Percentiles rank a stretch among this genome's conserved stretches.
phyloP scores from a whole-genome alignment of 1,139 yeast genomes.

The Yamadazyma pseudoaaseri region DNA sequence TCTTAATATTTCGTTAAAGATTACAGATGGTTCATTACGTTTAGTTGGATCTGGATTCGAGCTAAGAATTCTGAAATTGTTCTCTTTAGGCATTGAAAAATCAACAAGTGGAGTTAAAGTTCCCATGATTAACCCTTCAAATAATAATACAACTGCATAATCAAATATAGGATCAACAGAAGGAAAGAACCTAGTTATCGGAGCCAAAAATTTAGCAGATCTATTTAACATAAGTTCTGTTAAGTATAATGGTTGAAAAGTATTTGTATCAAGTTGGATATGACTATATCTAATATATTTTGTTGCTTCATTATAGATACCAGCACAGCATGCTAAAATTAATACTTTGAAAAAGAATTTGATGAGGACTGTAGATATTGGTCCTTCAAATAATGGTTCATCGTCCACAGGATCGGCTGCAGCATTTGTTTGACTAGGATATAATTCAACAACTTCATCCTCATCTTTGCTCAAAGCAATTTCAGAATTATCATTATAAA shows the following conservation, averaged over 20 bases:
- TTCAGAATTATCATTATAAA: constrained; percentile 42
- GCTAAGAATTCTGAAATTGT: constrained; percentile 27
- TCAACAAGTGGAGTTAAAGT: constrained; percentile 63
- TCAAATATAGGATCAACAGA: constrained; percentile 12
- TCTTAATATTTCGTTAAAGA: constrained; percentile 46
- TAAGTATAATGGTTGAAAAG: constrained; percentile 33
- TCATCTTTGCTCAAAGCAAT: constrained; percentile 34
- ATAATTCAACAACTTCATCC: constrained; percentile 12
- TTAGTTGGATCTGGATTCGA: constrained; percentile 33
- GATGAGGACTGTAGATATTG: constrained; percentile 4
- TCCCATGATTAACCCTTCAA: constrained; percentile 66
- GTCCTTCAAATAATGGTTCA: constrained; percentile 10
- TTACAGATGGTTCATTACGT: constrained; percentile 22
- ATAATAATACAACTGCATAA: constrained; percentile 24
- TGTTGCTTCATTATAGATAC: constrained; percentile 49
- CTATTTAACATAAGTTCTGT: constrained; percentile 33
- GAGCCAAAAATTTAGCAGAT: constrained; percentile 30
- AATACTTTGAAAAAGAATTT: constrained; percentile 22
- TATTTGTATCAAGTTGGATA: constrained; percentile 29
- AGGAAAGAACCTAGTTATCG: constrained; percentile 12
- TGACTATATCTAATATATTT: constrained; percentile 52
- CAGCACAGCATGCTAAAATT: constrained; percentile 45
- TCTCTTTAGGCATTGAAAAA: constrained; percentile 35
- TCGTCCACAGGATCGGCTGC: background rate
- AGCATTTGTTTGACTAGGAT: constrained; percentile 6